Percentiles rank a stretch among this genome's conserved stretches.
Evolutionary conservation across 2,329 filamentous ascomycete species (phyloP).

Genomic region (Apiospora hydei): DNA sequence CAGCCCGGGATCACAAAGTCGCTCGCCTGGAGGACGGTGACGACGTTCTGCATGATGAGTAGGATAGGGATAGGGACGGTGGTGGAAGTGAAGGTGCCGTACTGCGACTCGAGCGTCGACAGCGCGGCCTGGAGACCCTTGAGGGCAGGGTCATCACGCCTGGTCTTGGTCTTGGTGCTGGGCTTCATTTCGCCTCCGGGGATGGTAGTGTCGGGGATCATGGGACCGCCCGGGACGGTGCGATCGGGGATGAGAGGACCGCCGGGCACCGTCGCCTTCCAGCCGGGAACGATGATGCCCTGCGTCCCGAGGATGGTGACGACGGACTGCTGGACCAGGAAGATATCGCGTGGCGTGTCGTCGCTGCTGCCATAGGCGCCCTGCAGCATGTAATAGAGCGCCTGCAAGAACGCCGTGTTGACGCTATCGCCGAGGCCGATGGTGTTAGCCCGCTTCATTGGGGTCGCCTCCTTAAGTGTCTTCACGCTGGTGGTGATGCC

Average conservation of each 20-base stretch:
- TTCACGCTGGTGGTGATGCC: conserved; percentile 28
- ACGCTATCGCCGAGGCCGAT: conserved; percentile 32
- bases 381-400: conserved; percentile 33
- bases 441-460: conserved; percentile 32
- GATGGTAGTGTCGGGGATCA: conserved; percentile 39
- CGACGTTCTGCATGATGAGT: conserved; percentile 37
- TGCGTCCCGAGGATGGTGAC: conserved; percentile 33
- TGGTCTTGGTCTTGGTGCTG: conserved; percentile 39
- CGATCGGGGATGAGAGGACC: conserved; percentile 42
- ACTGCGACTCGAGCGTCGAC: conserved; percentile 33
- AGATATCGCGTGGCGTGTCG: conserved; percentile 35
- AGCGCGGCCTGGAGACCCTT: conserved; percentile 33
- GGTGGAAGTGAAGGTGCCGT: conserved; percentile 33
- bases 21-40: conserved; percentile 35
- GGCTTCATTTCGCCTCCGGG: conserved; percentile 40
- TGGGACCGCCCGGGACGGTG: conserved; percentile 38
- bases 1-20: conserved; percentile 36
- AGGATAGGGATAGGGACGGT: conserved; percentile 34
- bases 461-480: not conserved
- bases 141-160: conserved; percentile 39
- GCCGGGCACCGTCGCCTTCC: conserved; percentile 35
- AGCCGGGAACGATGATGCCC: conserved; percentile 21
- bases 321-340: conserved; percentile 38
- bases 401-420: conserved; percentile 35
- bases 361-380: conserved; percentile 34